Conservation (phyloP, 2,329 filamentous ascomycete genomes). For the Aspergillus luchuensis region DNA sequence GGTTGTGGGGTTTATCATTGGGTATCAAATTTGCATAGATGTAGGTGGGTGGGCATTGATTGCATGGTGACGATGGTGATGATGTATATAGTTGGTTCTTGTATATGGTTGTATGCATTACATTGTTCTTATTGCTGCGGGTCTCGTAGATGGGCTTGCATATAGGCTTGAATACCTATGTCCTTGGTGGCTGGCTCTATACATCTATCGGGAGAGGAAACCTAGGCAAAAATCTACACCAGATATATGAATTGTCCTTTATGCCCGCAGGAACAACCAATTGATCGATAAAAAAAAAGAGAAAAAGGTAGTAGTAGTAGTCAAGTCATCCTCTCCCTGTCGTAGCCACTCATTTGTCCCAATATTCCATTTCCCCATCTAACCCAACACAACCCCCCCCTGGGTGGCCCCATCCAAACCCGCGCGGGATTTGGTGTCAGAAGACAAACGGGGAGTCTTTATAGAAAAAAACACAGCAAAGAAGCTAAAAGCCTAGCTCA, state of each 20-base stretch:
- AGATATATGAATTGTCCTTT: background rate
- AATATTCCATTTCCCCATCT: constrained; percentile 5
- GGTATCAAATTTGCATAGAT: no score
- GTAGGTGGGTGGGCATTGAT: background rate
- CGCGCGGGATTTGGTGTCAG: no score
- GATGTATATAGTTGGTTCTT: background rate
- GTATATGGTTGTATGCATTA: background rate
- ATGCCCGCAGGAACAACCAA: constrained; percentile 1
- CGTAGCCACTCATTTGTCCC: constrained; percentile 12
- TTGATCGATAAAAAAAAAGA: constrained; percentile 24
- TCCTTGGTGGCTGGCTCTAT: no score
- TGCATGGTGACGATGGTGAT: no score
- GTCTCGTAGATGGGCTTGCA: no score
- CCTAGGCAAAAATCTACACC: no score
- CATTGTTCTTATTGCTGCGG: background rate
- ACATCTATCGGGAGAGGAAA: no score
- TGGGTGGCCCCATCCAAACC: no score
- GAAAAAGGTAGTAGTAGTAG: constrained; percentile 24
- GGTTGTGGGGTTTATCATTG: background rate
- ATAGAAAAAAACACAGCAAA: background rate
- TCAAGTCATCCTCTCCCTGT: constrained; percentile 22
- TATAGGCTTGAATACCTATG: no score
- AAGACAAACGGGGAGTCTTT: background rate
- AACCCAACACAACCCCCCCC: background rate
- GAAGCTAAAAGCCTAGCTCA: background rate